Percentiles rank a stretch among this genome's conserved stretches.
Evolutionary conservation across 2,329 filamentous ascomycete genomes (phyloP).

Genomic region (Biscogniauxia mediterranea): DNA sequence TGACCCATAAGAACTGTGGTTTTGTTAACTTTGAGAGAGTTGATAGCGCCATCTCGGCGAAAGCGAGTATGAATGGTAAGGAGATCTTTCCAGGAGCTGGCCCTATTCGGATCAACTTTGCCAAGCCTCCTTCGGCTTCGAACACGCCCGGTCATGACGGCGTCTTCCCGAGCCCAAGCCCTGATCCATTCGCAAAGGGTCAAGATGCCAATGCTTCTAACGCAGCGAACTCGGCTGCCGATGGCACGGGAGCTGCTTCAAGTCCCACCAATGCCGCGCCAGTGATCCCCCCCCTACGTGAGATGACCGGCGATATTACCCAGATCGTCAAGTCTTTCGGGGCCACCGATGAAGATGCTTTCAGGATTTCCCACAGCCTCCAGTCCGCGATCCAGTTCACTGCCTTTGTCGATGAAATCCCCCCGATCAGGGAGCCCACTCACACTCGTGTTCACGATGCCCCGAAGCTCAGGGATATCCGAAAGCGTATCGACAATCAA

Average conservation of each 20-base stretch:
- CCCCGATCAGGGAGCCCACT: constrained; percentile 82
- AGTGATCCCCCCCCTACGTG: constrained; percentile 68
- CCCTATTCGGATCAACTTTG: constrained; percentile 93
- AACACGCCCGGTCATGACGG: constrained; percentile 87
- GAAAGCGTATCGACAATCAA: constrained; percentile 96
- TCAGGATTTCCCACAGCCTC: constrained; percentile 69
- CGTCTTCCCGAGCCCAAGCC: constrained; percentile 85
- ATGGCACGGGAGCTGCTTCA: constrained; percentile 29
- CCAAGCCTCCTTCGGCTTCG: constrained; percentile 88
- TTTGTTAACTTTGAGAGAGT: constrained; percentile 96
- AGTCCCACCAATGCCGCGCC: constrained; percentile 50
- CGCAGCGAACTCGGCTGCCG: constrained; percentile 41
- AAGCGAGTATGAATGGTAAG: constrained; percentile 86
- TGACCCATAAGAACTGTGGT: constrained; percentile 98
- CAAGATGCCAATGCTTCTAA: constrained; percentile 45
- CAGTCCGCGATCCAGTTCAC: constrained; percentile 75
- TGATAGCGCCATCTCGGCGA: constrained; percentile 88
- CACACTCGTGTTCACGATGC: constrained; percentile 90
- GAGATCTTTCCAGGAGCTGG: constrained; percentile 98
- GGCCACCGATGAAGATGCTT: constrained; percentile 74
- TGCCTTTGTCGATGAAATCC: constrained; percentile 76
- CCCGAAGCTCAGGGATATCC: constrained; percentile 89
- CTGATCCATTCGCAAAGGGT: constrained; percentile 71
- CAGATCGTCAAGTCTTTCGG: constrained; percentile 88
- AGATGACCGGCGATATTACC: constrained; percentile 80